These are phyloP conservation scores for Cercophora scortea DNA, from an alignment of 495 filamentous ascomycete genomes.

Conservation along the genomic window DNA sequence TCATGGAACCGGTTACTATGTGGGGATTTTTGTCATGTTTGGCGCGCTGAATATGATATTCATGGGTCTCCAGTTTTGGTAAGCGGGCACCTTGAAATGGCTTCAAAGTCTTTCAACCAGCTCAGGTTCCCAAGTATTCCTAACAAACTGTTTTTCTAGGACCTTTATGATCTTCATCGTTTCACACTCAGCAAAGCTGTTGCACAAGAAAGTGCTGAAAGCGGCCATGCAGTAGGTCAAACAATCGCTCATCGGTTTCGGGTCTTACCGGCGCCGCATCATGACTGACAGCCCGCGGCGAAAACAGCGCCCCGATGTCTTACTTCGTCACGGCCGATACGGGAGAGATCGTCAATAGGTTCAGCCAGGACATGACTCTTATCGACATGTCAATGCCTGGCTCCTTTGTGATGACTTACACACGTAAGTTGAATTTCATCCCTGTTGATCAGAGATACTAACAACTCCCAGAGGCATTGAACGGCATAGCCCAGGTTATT, in stretches of 20 bases:
- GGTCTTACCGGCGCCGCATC: too few relatives aligned
- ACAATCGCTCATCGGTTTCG: too few relatives aligned
- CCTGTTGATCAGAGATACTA: neutral
- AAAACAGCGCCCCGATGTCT: conserved; percentile 13
- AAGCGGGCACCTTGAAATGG: too few relatives aligned
- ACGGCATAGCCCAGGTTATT: conserved; percentile 15
- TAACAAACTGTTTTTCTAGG: neutral
- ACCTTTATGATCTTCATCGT: conserved; percentile 1
- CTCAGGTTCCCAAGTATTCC: neutral
- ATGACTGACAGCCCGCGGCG: too few relatives aligned
- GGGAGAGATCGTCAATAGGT: conserved; percentile 15
- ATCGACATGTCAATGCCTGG: conserved; percentile 15
- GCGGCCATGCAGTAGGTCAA: neutral
- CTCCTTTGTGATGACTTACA: neutral
- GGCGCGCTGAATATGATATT: neutral
- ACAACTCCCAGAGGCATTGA: neutral
- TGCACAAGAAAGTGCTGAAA: conserved; percentile 1
- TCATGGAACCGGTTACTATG: neutral
- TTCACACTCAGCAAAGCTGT: neutral
- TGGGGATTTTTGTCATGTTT: conserved; percentile 1
- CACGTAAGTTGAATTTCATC: neutral
- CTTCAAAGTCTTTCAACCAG: neutral
- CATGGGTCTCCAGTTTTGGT: conserved; percentile 1
- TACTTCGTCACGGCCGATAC: conserved; percentile 15
- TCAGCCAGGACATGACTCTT: conserved; percentile 23